These are phyloP conservation scores for Candida wancherniae DNA, from an alignment of 805 yeast species.

Conservation along the genomic window DNA sequence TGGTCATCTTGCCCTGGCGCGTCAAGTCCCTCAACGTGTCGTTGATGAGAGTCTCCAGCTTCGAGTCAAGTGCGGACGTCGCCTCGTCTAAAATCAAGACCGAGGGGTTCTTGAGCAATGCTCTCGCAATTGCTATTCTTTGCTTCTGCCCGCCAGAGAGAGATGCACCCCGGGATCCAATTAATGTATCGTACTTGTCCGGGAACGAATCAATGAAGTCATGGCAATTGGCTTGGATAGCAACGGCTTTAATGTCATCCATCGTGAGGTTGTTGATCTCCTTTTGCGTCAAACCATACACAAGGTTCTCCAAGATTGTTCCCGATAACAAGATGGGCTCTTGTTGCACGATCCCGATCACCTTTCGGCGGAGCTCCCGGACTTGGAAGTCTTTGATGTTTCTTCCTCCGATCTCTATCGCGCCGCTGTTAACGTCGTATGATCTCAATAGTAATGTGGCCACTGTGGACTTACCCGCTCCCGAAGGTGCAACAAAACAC, in stretches of 20 bases:
- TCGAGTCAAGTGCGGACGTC: conserved; percentile 56
- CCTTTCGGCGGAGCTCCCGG: conserved; percentile 41
- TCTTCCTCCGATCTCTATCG: conserved; percentile 48
- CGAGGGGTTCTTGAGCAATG: conserved; percentile 61
- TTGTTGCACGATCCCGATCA: conserved; percentile 58
- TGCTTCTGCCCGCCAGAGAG: conserved; percentile 77
- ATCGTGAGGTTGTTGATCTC: conserved; percentile 31
- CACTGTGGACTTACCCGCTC: conserved; percentile 59
- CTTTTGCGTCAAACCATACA: conserved; percentile 44
- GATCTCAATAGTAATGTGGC: conserved; percentile 51
- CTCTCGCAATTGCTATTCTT: conserved; percentile 71
- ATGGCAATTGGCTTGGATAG: conserved; percentile 52
- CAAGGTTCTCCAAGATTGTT: conserved; percentile 49
- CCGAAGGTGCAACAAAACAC: conserved; percentile 52
- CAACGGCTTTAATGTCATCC: conserved; percentile 41
- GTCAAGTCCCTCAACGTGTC: conserved; percentile 38
- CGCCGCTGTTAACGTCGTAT: conserved; percentile 46
- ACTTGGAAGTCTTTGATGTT: conserved; percentile 47
- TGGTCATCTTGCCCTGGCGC: conserved; percentile 36
- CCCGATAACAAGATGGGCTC: conserved; percentile 58
- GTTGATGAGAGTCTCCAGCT: conserved; percentile 43
- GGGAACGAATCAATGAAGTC: conserved; percentile 54
- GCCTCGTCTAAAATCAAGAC: conserved; percentile 67
- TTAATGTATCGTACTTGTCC: conserved; percentile 54
- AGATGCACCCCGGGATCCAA: conserved; percentile 53